These are phyloP conservation scores for Auricularia heimuer DNA, from an alignment of 768 basidiomycete species.

Conservation along the genomic window DNA sequence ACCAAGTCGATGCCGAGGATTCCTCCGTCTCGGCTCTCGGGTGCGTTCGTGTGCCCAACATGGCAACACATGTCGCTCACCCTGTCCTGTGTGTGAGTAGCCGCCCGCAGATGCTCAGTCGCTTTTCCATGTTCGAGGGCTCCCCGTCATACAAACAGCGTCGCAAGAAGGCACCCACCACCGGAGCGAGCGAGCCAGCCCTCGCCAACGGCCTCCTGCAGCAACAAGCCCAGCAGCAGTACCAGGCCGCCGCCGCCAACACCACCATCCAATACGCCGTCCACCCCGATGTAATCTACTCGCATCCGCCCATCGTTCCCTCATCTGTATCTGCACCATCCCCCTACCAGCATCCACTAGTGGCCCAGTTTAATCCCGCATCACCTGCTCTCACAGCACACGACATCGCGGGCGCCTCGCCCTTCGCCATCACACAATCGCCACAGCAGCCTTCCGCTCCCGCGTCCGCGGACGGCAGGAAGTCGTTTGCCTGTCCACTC, in stretches of 20 bases:
- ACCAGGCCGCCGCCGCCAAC: slow-evolving; percentile 6
- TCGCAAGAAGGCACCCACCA: slow-evolving; percentile 57
- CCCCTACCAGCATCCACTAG: not conserved
- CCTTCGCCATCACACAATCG: slow-evolving; percentile 10
- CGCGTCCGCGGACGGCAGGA: slow-evolving; percentile 6
- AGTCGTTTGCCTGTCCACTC: slow-evolving; percentile 69
- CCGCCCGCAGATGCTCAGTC: slow-evolving; percentile 41
- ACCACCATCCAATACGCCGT: not conserved
- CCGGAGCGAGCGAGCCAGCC: not conserved
- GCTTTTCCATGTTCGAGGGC: slow-evolving; percentile 73
- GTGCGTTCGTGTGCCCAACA: not conserved
- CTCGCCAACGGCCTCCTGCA: slow-evolving; percentile 1
- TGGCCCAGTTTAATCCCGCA: slow-evolving; percentile 4
- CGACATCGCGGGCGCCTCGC: slow-evolving; percentile 1
- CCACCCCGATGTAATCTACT: not conserved
- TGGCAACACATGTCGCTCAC: slow-evolving; percentile 1
- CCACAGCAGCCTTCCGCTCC: slow-evolving; percentile 14
- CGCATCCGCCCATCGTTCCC: not conserved
- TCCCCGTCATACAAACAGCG: slow-evolving; percentile 84
- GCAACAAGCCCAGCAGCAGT: slow-evolving; percentile 7
- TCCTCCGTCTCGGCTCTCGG: slow-evolving; percentile 5
- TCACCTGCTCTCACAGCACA: slow-evolving; percentile 1
- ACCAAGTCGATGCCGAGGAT: slow-evolving; percentile 18
- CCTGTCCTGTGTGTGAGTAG: not conserved
- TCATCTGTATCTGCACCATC: not conserved